phyloP scores from a whole-genome alignment of 306 rosid genomes.

The Cucumis hystrix region DNA sequence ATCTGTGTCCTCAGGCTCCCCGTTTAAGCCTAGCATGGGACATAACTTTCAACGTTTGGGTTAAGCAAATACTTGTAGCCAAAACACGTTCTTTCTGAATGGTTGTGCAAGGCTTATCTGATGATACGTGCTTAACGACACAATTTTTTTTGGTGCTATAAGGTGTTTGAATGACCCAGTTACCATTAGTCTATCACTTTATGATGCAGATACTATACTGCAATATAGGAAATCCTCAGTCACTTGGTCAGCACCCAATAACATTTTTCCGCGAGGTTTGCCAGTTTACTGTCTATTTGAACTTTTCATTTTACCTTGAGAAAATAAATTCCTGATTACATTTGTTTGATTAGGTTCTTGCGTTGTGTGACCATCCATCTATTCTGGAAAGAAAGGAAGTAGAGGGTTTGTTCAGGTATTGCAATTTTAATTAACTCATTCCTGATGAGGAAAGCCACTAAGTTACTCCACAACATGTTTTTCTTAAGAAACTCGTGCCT shows the following conservation, averaged over 20 bases:
- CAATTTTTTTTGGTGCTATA: neutral
- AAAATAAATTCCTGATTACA: constrained; percentile 10
- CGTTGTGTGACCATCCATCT: constrained; percentile 76
- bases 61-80: neutral
- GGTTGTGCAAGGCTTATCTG: neutral
- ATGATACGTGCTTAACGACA: neutral
- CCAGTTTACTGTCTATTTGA: constrained; percentile 4
- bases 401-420: constrained; percentile 85
- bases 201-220: constrained; percentile 65
- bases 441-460: neutral
- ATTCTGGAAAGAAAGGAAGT: constrained; percentile 70
- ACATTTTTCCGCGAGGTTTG: constrained; percentile 94
- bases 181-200: neutral
- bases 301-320: neutral
- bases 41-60: neutral
- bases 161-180: neutral
- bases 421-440: neutral
- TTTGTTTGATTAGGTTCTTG: constrained; percentile 49
- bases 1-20: neutral
- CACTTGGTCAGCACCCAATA: constrained; percentile 85
- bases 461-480: too few species aligned
- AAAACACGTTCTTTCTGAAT: neutral
- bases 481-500: neutral
- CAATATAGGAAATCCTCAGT: constrained; percentile 96
- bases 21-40: neutral